Base-by-base conservation (phyloP, 1,284 basidiomycete species). In the Sporisorium exsertum region DNA sequence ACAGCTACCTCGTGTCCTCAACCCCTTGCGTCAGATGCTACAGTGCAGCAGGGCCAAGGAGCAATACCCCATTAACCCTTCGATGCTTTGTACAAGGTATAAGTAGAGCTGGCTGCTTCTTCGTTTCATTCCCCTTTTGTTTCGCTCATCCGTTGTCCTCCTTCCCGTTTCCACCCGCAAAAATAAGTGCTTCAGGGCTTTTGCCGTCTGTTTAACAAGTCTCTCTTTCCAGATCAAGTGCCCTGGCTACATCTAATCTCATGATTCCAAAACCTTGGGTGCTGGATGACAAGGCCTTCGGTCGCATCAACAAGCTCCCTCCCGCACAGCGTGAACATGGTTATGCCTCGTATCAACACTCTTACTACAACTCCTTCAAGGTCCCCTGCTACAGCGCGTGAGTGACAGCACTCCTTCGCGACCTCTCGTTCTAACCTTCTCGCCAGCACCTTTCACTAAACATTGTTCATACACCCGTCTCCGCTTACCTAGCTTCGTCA, bases 331-430 rank as follows among this genome's bases (percentile, higher is more conserved):
- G 57, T 4, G 40, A 16, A 20, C 27, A 43, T 18, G 71, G 46
- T 7, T 4, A 60, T 16, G 5, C 33, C 33, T 45, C 58, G 13
- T 71, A 61, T 33, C 68, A 35, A 22, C 68, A 64, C 62, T 61
- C 54, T 42, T 55, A 64, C 32, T 52, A 60, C 55, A 72, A 67
- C 43, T 63, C 64, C 1, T 76, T 51, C 58, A 71, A 72, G 32
- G 64, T 76, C 9, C 64, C 68, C 13, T 61, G 57, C 43, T 42
- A 47, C 18, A 46, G 47, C 22, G 27, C 53, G 68, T 75, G n/a
- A 58, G 72, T 67, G 16, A 3, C 10, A 16, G 20, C 35, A 35
- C 8, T 8, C 37, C 37, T 43, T 20, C n/a, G 9, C 16, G 15
- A 45, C 12, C 9, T 42, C 32, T 46, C 35, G 24, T 12, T 22